phyloP scores from a whole-genome alignment of 2,329 filamentous ascomycete genomes.

The Whalleya microplaca region DNA sequence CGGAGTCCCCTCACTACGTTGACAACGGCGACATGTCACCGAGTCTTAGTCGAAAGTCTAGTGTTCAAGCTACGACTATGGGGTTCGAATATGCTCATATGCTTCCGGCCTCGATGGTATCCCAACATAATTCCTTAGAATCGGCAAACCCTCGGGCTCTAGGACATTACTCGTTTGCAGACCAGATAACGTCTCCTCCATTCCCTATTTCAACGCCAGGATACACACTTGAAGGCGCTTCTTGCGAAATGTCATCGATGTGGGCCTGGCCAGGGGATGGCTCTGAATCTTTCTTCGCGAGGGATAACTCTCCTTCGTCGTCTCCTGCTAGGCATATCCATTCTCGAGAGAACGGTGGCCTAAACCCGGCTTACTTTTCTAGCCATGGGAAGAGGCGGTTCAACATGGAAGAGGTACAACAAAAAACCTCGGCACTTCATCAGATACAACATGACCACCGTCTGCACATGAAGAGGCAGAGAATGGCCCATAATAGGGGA shows the following conservation, averaged over 20 bases:
- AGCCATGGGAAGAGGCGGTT: conserved; percentile 44
- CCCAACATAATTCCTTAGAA: conserved; percentile 22
- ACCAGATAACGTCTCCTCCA: conserved; percentile 27
- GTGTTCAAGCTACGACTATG: conserved; percentile 26
- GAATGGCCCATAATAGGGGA: conserved; percentile 13
- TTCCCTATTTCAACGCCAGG: conserved; percentile 19
- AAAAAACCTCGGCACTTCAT: conserved; percentile 50
- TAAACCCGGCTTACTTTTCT: conserved; percentile 20
- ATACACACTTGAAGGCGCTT: conserved; percentile 20
- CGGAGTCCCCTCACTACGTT: conserved; percentile 23
- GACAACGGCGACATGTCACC: conserved; percentile 22
- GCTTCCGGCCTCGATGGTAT: conserved; percentile 16
- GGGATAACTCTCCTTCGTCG: conserved; percentile 19
- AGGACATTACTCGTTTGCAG: conserved; percentile 23
- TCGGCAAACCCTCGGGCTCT: conserved; percentile 19
- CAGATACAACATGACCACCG: conserved; percentile 39
- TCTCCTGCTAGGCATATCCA: conserved; percentile 30
- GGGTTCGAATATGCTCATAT: conserved; percentile 33
- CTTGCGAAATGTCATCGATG: conserved; percentile 14
- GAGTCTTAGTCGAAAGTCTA: conserved; percentile 31
- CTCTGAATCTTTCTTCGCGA: conserved; percentile 24
- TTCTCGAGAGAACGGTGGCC: conserved; percentile 30
- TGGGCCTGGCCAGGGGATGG: conserved; percentile 29
- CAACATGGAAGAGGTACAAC: conserved; percentile 47
- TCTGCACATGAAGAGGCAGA: conserved; percentile 17